phyloP scores from a whole-genome alignment of 768 basidiomycete species.

The Tephrocybe rancida region DNA sequence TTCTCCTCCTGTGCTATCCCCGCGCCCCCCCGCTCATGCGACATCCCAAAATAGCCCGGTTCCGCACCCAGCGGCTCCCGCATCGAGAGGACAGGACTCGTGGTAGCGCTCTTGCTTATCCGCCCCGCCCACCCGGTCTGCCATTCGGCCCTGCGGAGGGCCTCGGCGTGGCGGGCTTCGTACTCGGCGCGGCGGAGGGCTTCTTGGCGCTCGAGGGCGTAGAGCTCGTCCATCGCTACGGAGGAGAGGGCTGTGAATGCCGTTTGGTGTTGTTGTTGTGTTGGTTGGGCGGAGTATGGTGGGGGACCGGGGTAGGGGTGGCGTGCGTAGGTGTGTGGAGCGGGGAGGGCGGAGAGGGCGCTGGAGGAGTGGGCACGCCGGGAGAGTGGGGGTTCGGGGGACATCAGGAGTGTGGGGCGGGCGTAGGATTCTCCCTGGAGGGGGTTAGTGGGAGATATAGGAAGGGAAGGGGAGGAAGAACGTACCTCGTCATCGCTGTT shows the following conservation, averaged over 20 bases:
- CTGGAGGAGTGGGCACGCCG: slow-evolving; percentile 31
- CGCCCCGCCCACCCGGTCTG: slow-evolving; percentile 49
- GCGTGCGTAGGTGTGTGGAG: no score
- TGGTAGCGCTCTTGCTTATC: slow-evolving; percentile 67
- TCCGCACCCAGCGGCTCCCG: slow-evolving; percentile 36
- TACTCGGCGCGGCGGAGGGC: slow-evolving; percentile 85
- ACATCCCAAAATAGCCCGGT: slow-evolving; percentile 40
- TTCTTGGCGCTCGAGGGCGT: slow-evolving; percentile 86
- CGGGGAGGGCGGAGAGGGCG: slow-evolving; percentile 19
- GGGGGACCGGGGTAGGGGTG: slow-evolving; percentile 25
- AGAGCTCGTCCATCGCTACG: slow-evolving; percentile 87
- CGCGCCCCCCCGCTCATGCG: slow-evolving; percentile 28
- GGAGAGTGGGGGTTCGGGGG: slow-evolving; percentile 44
- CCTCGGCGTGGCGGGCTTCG: slow-evolving; percentile 75
- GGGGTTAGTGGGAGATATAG: slow-evolving; percentile 7
- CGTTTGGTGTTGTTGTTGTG: slow-evolving; percentile 32
- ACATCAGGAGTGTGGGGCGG: slow-evolving; percentile 54
- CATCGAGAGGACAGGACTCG: slow-evolving; percentile 57
- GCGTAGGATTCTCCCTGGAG: slow-evolving; percentile 58
- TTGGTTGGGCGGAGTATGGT: slow-evolving; percentile 23
- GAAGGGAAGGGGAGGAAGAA: slow-evolving; percentile 17
- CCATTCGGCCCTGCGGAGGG: slow-evolving; percentile 70
- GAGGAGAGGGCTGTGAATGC: slow-evolving; percentile 73
- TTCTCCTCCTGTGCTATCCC: slow-evolving; percentile 25
- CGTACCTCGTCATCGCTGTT: slow-evolving; percentile 86